A percentile compares a stretch with the other conserved stretches of the same genome.
Conservation (phyloP, 2,329 filamentous ascomycete genomes). For the Eutypa lata region DNA sequence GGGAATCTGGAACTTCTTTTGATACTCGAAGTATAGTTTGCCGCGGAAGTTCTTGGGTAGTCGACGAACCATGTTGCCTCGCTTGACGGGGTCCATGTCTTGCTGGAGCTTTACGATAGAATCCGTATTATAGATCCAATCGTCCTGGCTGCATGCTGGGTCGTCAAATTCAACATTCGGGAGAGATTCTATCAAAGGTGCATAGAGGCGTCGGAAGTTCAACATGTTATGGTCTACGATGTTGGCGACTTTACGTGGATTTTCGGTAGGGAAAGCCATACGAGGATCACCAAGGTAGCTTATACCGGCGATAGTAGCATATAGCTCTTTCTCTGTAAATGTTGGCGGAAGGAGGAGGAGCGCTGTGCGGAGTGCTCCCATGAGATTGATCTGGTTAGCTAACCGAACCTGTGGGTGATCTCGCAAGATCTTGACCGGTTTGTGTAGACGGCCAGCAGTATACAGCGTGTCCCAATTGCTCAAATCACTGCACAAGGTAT, state of each 20-base stretch:
- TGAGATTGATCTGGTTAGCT: constrained; percentile 92
- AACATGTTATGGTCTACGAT: constrained; percentile 89
- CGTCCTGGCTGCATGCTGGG: constrained; percentile 50
- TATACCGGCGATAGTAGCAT: constrained; percentile 85
- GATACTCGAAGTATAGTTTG: constrained; percentile 92
- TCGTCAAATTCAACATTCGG: constrained; percentile 83
- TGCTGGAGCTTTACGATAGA: constrained; percentile 71
- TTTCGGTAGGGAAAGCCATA: constrained; percentile 86
- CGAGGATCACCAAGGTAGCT: constrained; percentile 96
- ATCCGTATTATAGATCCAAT: constrained; percentile 62
- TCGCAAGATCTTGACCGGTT: constrained; percentile 91
- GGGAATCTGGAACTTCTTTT: constrained; percentile 84
- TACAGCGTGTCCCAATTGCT: constrained; percentile 93
- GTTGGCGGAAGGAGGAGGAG: constrained; percentile 77
- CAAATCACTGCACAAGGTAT: constrained; percentile 83
- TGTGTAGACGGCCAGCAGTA: constrained; percentile 92
- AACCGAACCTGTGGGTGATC: constrained; percentile 90
- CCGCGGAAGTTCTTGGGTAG: constrained; percentile 83
- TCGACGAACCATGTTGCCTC: constrained; percentile 94
- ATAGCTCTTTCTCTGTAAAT: constrained; percentile 86
- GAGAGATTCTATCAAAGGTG: constrained; percentile 81
- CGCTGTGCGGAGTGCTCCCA: constrained; percentile 86
- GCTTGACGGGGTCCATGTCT: constrained; percentile 87
- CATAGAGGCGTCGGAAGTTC: constrained; percentile 89
- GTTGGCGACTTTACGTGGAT: constrained; percentile 88